These are phyloP conservation scores for Crithidia sp. DNA, from an alignment of 208 protist species.

Conservation along the genomic window DNA sequence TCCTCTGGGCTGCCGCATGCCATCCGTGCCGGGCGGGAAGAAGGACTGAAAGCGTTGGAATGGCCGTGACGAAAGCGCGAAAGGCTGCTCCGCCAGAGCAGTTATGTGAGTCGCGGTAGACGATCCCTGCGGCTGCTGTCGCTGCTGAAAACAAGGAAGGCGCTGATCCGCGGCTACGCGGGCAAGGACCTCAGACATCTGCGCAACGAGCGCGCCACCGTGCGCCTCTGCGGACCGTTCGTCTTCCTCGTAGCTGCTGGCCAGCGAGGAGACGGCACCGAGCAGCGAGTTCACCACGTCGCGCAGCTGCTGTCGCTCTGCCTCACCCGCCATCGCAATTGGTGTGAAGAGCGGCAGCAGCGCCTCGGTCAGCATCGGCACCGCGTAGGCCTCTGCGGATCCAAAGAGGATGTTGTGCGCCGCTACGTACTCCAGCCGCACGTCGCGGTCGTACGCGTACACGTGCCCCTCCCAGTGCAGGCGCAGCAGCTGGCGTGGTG, in stretches of 20 bases:
- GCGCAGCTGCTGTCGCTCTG: constrained; percentile 5
- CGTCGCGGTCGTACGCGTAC: constrained; percentile 40
- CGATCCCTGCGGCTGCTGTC: neutral
- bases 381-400: constrained; percentile 42
- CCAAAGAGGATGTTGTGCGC: constrained; percentile 80
- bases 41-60: constrained; percentile 45
- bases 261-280: constrained; percentile 26
- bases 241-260: constrained; percentile 12
- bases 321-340: neutral
- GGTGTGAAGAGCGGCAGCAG: constrained; percentile 56
- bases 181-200: constrained; percentile 20
- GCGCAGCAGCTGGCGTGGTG: constrained; percentile 16
- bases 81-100: constrained; percentile 9
- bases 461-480: constrained; percentile 24
- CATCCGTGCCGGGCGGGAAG: constrained; percentile 73
- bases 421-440: constrained; percentile 64
- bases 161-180: neutral
- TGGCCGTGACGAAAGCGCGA: constrained; percentile 46
- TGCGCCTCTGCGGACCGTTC: constrained; percentile 11
- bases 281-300: constrained; percentile 16
- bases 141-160: neutral
- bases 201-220: constrained; percentile 10
- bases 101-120: neutral
- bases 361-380: constrained; percentile 47
- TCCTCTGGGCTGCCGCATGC: constrained; percentile 26